Conservation (phyloP, 257 asterid species). For the Fraxinus excelsior region DNA sequence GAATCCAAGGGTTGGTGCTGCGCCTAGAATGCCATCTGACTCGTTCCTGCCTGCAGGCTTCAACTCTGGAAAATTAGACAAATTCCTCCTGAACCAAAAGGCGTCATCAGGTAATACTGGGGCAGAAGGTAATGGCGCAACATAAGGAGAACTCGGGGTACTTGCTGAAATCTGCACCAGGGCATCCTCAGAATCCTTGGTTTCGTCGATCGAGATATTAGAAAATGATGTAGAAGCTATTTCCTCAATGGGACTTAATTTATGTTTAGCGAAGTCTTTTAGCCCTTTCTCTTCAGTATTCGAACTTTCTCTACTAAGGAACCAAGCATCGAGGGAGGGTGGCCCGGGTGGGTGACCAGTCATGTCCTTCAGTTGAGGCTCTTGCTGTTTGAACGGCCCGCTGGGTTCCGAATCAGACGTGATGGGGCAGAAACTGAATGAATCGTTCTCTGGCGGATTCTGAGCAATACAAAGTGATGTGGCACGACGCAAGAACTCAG, state of each 20-base stretch:
- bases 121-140: slow-evolving; percentile 79
- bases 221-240: slow-evolving; percentile 44
- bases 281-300: slow-evolving; percentile 42
- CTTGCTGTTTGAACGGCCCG: slow-evolving; percentile 34
- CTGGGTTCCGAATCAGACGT: slow-evolving; percentile 28
- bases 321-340: slow-evolving; percentile 87
- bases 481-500: slow-evolving; percentile 69
- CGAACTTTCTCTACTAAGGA: slow-evolving; percentile 40
- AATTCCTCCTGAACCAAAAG: slow-evolving; percentile 48
- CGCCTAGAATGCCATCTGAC: slow-evolving; percentile 69
- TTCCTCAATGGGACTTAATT: slow-evolving; percentile 69
- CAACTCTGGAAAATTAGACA: too few relatives aligned
- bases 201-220: slow-evolving; percentile 42
- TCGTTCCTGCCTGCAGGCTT: slow-evolving; percentile 24
- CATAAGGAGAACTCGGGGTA: slow-evolving; percentile 37
- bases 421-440: slow-evolving; percentile 46
- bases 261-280: slow-evolving; percentile 32
- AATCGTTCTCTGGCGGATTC: slow-evolving; percentile 40
- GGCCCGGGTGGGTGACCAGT: slow-evolving; percentile 59
- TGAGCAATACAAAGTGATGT: slow-evolving; percentile 54
- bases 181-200: slow-evolving; percentile 27
- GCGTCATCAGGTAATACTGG: slow-evolving; percentile 74
- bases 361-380: slow-evolving; percentile 42
- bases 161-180: slow-evolving; percentile 36
- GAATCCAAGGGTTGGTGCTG: slow-evolving; percentile 54